Evolutionary conservation across 108 stramenopile species (phyloP), one percentile per base, ranked within the genome.

Genomic region (Fistulifera pelliculosa): DNA sequence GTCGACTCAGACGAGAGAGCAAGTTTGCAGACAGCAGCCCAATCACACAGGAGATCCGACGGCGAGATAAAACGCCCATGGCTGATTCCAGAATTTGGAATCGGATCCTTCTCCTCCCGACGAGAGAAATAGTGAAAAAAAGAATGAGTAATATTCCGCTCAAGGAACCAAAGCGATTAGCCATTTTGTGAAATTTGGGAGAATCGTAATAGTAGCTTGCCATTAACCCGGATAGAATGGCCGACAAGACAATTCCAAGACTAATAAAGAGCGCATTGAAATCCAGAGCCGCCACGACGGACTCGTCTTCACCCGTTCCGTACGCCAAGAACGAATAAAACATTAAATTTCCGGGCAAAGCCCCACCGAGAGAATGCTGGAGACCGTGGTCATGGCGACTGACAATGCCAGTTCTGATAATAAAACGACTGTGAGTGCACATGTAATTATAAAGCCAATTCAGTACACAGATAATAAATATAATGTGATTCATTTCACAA

Each of bases 371-470:
- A 85, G 43, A 28, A 93, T 51, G 39, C 87, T 86, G 2, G 83
- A 85, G 23, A 87, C 74, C 12, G 87, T 79, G 1, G 91, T 93
- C 85, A 93, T 89, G 42, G 91, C 81, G 0, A 93, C 90, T 21
- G 62, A 65, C 15, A 93, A 65, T n/a, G 86, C 85, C 19, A 93
- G 69, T 39, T 87, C 75, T 27, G n/a, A n/a, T n/a, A n/a, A 17
- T 14, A 17, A 18, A 13, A 41, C 11, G 40, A 41, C 11, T 11
- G 40, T 41, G 40, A 14, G 14, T 41, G n/a, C n/a, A n/a, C 40
- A 13, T 41, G 40, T 41, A 41, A 41, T 41, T 41, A 13, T 41
- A 48, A 10, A 48, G n/a, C n/a, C n/a, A n/a, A n/a, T n/a, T n/a
- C n/a, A n/a, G n/a, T n/a, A n/a, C n/a, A 48, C 47, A 48, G 11